Conservation (phyloP, 164 flowering plant genomes). For the Kingdonia uniflora region DNA sequence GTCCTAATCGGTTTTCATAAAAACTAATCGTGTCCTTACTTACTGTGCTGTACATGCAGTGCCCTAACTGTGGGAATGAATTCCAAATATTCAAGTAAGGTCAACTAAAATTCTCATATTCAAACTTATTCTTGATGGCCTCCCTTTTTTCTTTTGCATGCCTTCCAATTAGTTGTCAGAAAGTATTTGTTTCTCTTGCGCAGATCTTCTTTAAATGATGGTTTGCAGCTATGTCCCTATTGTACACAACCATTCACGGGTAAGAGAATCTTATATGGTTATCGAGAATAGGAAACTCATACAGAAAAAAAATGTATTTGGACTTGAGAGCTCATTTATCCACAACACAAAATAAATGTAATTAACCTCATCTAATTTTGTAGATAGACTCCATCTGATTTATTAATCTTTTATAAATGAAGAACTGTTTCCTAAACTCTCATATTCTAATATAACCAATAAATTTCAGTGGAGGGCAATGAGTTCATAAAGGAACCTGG, state of each 20-base stretch:
- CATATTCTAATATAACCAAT: not conserved
- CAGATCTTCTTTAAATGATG: conserved; percentile 70
- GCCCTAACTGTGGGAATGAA: conserved; percentile 90
- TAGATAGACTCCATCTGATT: too few species aligned
- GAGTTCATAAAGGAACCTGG: conserved; percentile 53
- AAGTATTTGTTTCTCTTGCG: not conserved
- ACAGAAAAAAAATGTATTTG: too few species aligned
- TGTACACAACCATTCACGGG: conserved; percentile 92
- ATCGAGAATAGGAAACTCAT: too few species aligned
- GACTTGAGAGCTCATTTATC: too few species aligned
- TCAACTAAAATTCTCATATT: not conserved
- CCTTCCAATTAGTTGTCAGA: too few species aligned
- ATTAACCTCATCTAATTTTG: too few species aligned
- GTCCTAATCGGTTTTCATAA: not conserved
- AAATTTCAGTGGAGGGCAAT: conserved; percentile 50
- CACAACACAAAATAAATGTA: too few species aligned
- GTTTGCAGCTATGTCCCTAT: conserved; percentile 69
- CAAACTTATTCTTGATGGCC: too few species aligned
- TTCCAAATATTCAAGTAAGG: conserved; percentile 87
- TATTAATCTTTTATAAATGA: too few species aligned
- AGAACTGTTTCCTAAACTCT: too few species aligned
- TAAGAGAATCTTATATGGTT: conserved; percentile 10
- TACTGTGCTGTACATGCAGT: conserved; percentile 43
- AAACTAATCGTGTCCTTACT: not conserved
- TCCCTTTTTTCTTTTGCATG: too few species aligned